These are phyloP conservation scores for Metschnikowia bowlesiae DNA, from an alignment of 805 yeast genomes.

Conservation along the genomic window DNA sequence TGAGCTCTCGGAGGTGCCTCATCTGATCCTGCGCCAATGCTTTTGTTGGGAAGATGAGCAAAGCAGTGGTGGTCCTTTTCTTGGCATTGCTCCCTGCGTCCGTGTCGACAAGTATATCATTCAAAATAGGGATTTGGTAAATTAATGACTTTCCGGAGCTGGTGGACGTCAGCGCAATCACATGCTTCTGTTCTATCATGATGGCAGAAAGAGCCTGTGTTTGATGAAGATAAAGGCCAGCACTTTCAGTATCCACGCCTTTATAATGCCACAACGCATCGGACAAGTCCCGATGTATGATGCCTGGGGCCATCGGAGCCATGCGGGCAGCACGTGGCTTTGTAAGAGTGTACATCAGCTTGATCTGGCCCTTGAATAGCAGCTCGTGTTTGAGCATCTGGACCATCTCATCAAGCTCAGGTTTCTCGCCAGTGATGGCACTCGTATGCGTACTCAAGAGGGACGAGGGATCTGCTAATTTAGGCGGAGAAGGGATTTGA, in stretches of 20 bases:
- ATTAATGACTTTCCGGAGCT: slow-evolving; percentile 94
- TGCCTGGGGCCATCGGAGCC: slow-evolving; percentile 37
- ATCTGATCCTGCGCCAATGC: slow-evolving; percentile 97
- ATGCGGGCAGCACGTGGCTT: slow-evolving; percentile 45
- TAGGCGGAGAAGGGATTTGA: slow-evolving; percentile 46
- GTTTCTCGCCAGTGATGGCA: slow-evolving; percentile 8
- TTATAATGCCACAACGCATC: slow-evolving; percentile 46
- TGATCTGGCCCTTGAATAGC: slow-evolving; percentile 62
- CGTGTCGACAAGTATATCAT: slow-evolving; percentile 36
- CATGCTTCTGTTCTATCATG: slow-evolving; percentile 49
- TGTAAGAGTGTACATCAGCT: slow-evolving; percentile 43
- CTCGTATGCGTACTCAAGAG: slow-evolving; percentile 17
- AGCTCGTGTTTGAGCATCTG: slow-evolving; percentile 42
- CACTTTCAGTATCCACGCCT: slow-evolving; percentile 37
- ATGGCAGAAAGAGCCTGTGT: slow-evolving; percentile 66
- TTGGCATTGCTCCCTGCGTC: slow-evolving; percentile 28
- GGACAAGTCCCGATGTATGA: slow-evolving; percentile 45
- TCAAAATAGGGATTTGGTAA: slow-evolving; percentile 81
- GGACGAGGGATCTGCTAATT: slow-evolving; percentile 58
- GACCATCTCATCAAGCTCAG: slow-evolving; percentile 39
- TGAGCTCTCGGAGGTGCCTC: slow-evolving; percentile 62
- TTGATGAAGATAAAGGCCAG: slow-evolving; percentile 73
- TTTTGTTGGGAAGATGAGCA: slow-evolving; percentile 93
- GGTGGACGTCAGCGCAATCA: slow-evolving; percentile 89
- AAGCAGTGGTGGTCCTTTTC: slow-evolving; percentile 51